Conservation (phyloP, 1,284 basidiomycete species). For the Ceratobasidium sp. region DNA sequence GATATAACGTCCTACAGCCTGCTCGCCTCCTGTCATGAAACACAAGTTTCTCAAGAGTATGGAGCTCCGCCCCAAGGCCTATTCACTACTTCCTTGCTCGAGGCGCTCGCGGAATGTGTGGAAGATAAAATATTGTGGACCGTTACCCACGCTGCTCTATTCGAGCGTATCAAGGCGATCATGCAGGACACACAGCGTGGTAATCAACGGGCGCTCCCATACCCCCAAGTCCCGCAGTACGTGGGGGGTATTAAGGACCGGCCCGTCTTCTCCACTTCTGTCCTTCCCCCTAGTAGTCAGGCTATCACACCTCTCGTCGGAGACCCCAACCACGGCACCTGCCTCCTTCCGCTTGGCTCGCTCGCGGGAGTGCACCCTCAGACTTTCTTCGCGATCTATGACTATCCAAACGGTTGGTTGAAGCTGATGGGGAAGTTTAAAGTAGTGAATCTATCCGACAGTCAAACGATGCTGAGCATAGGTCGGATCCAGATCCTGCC, state of each 20-base stretch:
- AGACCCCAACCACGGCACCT: background rate
- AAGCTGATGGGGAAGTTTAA: background rate
- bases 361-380: slow-evolving; percentile 21
- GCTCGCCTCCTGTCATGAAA: slow-evolving; percentile 38
- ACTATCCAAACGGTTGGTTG: slow-evolving; percentile 3
- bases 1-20: slow-evolving; percentile 33
- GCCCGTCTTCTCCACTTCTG: slow-evolving; percentile 25
- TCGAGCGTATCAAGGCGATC: slow-evolving; percentile 19
- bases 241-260: slow-evolving; percentile 30
- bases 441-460: background rate
- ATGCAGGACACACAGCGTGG: slow-evolving; percentile 1
- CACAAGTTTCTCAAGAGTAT: slow-evolving; percentile 16
- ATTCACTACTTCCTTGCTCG: slow-evolving; percentile 21
- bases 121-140: slow-evolving; percentile 3
- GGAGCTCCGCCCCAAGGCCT: background rate
- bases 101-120: slow-evolving; percentile 6
- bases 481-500: background rate
- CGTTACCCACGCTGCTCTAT: slow-evolving; percentile 17
- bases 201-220: background rate
- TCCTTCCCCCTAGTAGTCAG: slow-evolving; percentile 17
- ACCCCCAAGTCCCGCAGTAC: slow-evolving; percentile 26
- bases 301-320: slow-evolving; percentile 25
- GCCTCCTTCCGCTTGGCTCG: slow-evolving; percentile 8
- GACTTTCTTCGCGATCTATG: slow-evolving; percentile 31
- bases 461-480: background rate